phyloP scores from a whole-genome alignment of 495 filamentous ascomycete genomes.

The Penicillium canariense region DNA sequence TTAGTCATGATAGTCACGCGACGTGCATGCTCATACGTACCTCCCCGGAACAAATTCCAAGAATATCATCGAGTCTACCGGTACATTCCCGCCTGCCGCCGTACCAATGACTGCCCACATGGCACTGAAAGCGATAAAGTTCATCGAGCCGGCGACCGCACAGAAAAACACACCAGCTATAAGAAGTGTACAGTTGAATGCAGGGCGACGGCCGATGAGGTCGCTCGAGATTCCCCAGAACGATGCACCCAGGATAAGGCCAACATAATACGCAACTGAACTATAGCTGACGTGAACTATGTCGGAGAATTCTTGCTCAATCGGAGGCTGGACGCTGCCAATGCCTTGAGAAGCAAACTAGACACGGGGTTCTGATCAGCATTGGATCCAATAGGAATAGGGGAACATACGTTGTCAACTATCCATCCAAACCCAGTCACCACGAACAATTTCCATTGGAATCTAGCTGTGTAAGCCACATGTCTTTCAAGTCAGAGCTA shows the following conservation, averaged over 20 bases:
- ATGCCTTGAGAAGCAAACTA: slow-evolving; percentile 36
- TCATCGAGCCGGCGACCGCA: slow-evolving; percentile 27
- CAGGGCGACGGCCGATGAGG: slow-evolving; percentile 31
- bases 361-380: neutral
- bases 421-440: slow-evolving; percentile 38
- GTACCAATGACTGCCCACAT: slow-evolving; percentile 36
- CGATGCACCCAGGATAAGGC: slow-evolving; percentile 34
- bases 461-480: slow-evolving; percentile 16
- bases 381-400: neutral
- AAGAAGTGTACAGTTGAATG: slow-evolving; percentile 31
- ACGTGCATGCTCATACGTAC: neutral
- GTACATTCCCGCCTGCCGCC: slow-evolving; percentile 35
- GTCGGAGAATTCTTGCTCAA: slow-evolving; percentile 28
- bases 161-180: slow-evolving; percentile 32
- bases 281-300: slow-evolving; percentile 34
- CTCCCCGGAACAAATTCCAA: slow-evolving; percentile 31
- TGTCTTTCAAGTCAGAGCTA: neutral
- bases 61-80: slow-evolving; percentile 35
- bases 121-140: slow-evolving; percentile 33
- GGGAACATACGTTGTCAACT: slow-evolving; percentile 31
- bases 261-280: slow-evolving; percentile 36
- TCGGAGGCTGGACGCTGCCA: slow-evolving; percentile 30
- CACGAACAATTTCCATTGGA: slow-evolving; percentile 36
- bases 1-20: neutral
- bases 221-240: slow-evolving; percentile 38